phyloP scores from a whole-genome alignment of 495 filamentous ascomycete species.

The Cetradonia linearis region DNA sequence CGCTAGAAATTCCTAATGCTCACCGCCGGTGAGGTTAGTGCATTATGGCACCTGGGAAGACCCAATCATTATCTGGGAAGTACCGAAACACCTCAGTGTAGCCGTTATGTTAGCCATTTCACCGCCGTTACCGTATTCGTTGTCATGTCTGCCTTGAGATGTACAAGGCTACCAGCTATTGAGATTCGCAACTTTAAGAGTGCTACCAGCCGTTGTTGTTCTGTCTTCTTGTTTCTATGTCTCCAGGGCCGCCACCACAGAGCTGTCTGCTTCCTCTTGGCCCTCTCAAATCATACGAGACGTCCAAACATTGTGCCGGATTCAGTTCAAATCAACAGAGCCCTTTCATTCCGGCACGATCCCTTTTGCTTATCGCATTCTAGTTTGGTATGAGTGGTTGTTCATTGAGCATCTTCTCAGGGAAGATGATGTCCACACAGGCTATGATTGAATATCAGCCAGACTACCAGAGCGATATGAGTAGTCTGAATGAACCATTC shows the following conservation, averaged over 20 bases:
- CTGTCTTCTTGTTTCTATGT: background rate
- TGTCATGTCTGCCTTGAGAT: background rate
- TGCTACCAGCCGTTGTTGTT: background rate
- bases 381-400: background rate
- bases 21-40: background rate
- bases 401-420: background rate
- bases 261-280: too few relatives aligned
- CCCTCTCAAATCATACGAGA: too few relatives aligned
- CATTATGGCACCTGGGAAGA: background rate
- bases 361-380: background rate
- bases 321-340: background rate
- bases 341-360: background rate
- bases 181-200: background rate
- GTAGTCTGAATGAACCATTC: background rate
- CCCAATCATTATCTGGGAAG: background rate
- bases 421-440: background rate
- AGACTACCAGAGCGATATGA: background rate
- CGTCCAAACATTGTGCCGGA: background rate
- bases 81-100: too few relatives aligned
- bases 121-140: background rate
- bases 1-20: background rate
- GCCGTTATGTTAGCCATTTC: background rate
- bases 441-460: background rate
- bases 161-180: background rate
- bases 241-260: too few relatives aligned